Percentiles rank a stretch among this genome's conserved stretches.
These are phyloP conservation scores for Aquilaria malaccensis DNA, from an alignment of 345 rosid species.

Conservation along the genomic window DNA sequence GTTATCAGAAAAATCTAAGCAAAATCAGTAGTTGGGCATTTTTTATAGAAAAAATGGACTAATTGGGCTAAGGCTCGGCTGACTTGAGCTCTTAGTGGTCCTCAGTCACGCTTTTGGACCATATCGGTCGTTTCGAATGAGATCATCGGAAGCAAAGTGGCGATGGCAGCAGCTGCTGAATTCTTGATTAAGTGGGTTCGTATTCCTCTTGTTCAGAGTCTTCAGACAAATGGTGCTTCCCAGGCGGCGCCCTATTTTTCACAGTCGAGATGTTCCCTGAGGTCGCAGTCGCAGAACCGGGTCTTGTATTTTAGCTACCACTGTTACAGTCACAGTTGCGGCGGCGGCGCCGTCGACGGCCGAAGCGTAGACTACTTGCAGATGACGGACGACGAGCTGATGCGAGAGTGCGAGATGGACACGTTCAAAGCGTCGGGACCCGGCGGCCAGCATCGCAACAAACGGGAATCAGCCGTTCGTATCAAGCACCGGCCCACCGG, in stretches of 20 bases:
- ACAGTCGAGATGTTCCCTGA: not conserved
- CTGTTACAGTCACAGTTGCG: conserved; percentile 9
- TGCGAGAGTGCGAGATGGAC: conserved; percentile 65
- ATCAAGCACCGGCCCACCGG: conserved; percentile 87
- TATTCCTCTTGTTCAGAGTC: not conserved
- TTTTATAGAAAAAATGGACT: too few species aligned
- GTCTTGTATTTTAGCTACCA: conserved; percentile 2
- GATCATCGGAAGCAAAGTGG: too few species aligned
- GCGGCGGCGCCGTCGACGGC: not conserved
- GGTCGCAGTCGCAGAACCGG: not conserved
- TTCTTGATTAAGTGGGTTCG: not conserved
- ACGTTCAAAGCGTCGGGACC: conserved; percentile 81
- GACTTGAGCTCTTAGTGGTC: too few species aligned
- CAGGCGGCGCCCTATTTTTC: not conserved
- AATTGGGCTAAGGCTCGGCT: too few species aligned
- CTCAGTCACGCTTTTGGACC: too few species aligned
- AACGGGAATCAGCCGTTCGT: conserved; percentile 90
- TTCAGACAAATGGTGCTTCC: not conserved
- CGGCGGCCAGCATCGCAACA: conserved; percentile 97
- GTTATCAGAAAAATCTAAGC: too few species aligned
- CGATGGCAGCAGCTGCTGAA: conserved; percentile 5
- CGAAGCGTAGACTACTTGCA: conserved; percentile 30
- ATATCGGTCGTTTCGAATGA: too few species aligned
- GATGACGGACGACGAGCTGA: conserved; percentile 60
- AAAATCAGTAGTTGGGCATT: too few species aligned